A percentile compares a stretch with the other conserved stretches of the same genome.
Evolutionary conservation across 257 asterid genomes (phyloP).

Genomic region (Solanum bulbocastanum): DNA sequence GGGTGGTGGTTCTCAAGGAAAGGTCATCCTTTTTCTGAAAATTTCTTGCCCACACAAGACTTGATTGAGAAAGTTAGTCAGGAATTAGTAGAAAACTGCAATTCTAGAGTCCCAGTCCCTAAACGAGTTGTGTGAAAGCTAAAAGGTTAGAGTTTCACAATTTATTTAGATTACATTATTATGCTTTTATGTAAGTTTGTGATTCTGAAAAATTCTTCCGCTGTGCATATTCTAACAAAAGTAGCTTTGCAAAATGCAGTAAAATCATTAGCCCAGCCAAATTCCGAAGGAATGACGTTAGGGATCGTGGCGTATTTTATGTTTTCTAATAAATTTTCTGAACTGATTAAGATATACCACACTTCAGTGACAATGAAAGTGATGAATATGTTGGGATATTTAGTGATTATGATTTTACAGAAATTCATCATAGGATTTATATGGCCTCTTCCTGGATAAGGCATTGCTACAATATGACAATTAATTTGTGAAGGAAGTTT

Average conservation of each 20-base stretch:
- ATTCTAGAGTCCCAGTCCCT: too few species aligned
- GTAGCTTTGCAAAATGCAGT: constrained; percentile 16
- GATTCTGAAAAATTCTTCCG: too few species aligned
- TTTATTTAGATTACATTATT: too few species aligned
- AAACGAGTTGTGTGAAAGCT: too few species aligned
- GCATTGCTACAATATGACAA: constrained; percentile 59
- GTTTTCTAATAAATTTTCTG: constrained; percentile 25
- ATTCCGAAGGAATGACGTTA: constrained; percentile 53
- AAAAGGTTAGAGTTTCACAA: too few species aligned
- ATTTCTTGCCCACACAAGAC: too few species aligned
- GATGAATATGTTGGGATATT: constrained; percentile 8
- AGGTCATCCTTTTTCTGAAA: too few species aligned
- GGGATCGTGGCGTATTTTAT: constrained; percentile 32
- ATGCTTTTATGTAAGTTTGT: too few species aligned
- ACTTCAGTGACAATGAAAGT: constrained; percentile 40
- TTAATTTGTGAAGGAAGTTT: background rate
- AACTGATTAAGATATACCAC: constrained; percentile 30
- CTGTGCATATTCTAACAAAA: too few species aligned
- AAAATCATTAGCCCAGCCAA: constrained; percentile 32
- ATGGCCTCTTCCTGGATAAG: constrained; percentile 87
- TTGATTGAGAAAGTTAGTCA: too few species aligned
- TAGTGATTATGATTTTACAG: constrained; percentile 15
- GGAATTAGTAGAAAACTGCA: too few species aligned
- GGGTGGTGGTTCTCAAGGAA: too few species aligned
- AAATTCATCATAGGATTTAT: constrained; percentile 41